These are phyloP conservation scores for Helminthosporium solani DNA, from an alignment of 2,329 filamentous ascomycete species.

Conservation along the genomic window DNA sequence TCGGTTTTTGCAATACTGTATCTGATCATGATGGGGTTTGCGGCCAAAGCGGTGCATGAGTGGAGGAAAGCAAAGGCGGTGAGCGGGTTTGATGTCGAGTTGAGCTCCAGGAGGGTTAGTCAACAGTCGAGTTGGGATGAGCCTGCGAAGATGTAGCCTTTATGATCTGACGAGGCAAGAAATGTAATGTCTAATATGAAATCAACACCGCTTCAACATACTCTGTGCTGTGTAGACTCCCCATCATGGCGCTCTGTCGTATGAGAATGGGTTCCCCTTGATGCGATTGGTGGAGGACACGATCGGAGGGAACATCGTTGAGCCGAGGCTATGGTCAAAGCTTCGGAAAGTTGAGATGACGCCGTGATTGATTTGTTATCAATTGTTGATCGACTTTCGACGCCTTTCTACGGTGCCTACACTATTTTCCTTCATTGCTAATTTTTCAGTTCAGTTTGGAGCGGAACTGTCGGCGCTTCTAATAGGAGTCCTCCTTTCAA, in stretches of 20 bases:
- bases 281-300: no score
- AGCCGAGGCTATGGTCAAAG: no score
- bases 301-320: no score
- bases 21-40: conserved; percentile 4
- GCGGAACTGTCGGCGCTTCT: background rate
- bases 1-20: conserved; percentile 1
- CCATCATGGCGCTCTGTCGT: no score
- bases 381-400: background rate
- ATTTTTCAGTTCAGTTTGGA: background rate
- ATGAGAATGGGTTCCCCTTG: no score
- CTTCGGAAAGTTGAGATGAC: background rate
- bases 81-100: background rate
- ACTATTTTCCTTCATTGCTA: background rate
- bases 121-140: background rate
- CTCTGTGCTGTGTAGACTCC: no score
- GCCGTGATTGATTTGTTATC: conserved; percentile 1
- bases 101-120: background rate
- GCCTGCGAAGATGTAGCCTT: background rate
- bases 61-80: conserved; percentile 1
- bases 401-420: background rate
- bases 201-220: no score
- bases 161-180: no score
- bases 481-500: background rate
- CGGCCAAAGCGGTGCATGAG: conserved; percentile 5
- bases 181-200: no score